A percentile compares a stretch with the other conserved stretches of the same genome.
Evolutionary conservation across 495 filamentous ascomycete species (phyloP).

Genomic region (Hypoxylon crocopeplum): DNA sequence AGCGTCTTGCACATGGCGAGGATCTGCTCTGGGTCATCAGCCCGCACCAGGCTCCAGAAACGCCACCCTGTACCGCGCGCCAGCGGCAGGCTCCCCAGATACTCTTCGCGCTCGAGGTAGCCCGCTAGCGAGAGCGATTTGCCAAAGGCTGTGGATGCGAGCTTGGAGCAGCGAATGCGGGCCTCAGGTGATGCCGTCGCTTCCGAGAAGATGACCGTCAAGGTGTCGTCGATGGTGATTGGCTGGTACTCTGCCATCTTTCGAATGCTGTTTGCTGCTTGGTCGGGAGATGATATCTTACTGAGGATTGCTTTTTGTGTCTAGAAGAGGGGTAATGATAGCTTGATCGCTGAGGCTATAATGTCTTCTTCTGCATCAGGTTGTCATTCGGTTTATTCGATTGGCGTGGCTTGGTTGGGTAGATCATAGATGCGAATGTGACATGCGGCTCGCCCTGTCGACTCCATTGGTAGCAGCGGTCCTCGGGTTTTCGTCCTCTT

Average conservation of each 20-base stretch:
- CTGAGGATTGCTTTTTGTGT: no score
- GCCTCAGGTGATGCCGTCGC: slow-evolving; percentile 11
- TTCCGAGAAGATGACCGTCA: slow-evolving; percentile 22
- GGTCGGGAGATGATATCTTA: no score
- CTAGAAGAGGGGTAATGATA: no score
- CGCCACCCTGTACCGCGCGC: slow-evolving; percentile 16
- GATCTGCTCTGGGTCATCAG: slow-evolving; percentile 15
- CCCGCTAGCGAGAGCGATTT: slow-evolving; percentile 5
- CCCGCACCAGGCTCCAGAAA: slow-evolving; percentile 21
- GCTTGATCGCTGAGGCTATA: no score
- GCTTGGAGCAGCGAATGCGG: slow-evolving; percentile 12
- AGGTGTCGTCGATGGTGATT: slow-evolving; percentile 15
- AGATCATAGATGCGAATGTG: background rate
- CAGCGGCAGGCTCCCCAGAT: slow-evolving; percentile 1
- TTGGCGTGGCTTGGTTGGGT: no score
- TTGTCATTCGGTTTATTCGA: no score
- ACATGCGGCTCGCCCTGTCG: background rate
- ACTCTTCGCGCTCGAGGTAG: slow-evolving; percentile 19
- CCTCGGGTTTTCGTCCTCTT: no score
- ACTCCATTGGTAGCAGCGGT: no score
- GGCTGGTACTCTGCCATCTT: background rate
- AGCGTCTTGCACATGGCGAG: slow-evolving; percentile 32
- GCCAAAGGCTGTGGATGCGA: slow-evolving; percentile 27
- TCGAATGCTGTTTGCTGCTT: background rate
- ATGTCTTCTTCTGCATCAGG: no score